These are phyloP conservation scores for Ceratocystis variospora DNA, from an alignment of 2,329 filamentous ascomycete genomes.

Conservation along the genomic window DNA sequence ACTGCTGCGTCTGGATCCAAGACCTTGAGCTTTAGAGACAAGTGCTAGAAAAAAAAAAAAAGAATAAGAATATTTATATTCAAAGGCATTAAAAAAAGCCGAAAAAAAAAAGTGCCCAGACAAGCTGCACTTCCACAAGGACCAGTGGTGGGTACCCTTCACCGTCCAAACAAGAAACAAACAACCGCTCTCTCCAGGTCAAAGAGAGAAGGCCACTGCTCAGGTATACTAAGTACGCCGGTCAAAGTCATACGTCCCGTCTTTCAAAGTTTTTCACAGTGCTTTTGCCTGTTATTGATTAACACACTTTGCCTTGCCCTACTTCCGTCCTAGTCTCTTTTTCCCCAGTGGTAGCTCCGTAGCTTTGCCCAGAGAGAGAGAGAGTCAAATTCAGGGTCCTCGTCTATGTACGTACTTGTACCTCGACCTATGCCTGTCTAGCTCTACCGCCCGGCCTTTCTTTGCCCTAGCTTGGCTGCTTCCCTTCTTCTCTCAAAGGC, in stretches of 20 bases:
- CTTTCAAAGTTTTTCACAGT: not conserved
- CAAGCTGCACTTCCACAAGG: not conserved
- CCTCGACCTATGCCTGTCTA: too few relatives aligned
- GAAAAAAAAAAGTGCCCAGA: not conserved
- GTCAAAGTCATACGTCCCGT: not conserved
- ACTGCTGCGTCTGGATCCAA: not conserved
- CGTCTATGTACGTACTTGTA: too few relatives aligned
- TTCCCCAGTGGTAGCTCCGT: too few relatives aligned
- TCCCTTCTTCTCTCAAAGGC: too few relatives aligned
- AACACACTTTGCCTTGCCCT: too few relatives aligned
- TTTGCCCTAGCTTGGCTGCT: too few relatives aligned
- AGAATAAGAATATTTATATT: not conserved
- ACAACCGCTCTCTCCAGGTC: not conserved
- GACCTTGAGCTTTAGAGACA: not conserved
- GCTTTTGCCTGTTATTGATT: too few relatives aligned
- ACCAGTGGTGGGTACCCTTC: not conserved
- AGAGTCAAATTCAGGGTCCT: too few relatives aligned
- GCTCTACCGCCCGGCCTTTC: too few relatives aligned
- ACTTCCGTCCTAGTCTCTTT: too few relatives aligned
- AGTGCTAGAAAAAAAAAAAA: not conserved
- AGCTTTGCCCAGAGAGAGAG: too few relatives aligned
- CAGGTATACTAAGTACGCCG: not conserved
- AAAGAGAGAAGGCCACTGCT: not conserved
- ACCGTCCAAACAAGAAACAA: conserved; percentile 1
- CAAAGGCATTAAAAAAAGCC: not conserved